phyloP scores from a whole-genome alignment of 2,329 filamentous ascomycete species.

The Dothideomycetes sp. region DNA sequence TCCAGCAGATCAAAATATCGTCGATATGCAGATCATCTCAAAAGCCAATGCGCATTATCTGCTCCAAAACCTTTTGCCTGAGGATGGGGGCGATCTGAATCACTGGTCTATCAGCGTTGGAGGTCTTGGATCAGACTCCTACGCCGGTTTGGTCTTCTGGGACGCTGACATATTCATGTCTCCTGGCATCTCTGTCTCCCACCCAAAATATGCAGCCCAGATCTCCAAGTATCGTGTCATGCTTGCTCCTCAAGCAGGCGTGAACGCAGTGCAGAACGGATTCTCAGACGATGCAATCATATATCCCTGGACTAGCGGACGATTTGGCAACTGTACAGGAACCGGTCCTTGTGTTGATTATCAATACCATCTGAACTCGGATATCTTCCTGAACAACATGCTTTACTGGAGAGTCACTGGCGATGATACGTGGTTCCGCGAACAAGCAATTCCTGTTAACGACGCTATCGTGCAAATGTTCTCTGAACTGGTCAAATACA shows the following conservation, averaged over 20 bases:
- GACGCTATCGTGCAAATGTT: slow-evolving; percentile 56
- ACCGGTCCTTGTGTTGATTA: slow-evolving; percentile 59
- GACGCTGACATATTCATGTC: slow-evolving; percentile 61
- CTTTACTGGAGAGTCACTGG: slow-evolving; percentile 54
- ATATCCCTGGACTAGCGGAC: slow-evolving; percentile 59
- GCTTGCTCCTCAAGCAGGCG: slow-evolving; percentile 49
- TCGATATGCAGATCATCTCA: slow-evolving; percentile 47
- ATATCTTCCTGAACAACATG: slow-evolving; percentile 54
- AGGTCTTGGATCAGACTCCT: slow-evolving; percentile 57
- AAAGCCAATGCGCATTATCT: slow-evolving; percentile 50
- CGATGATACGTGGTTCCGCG: slow-evolving; percentile 46
- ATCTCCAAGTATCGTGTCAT: slow-evolving; percentile 57
- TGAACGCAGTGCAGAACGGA: slow-evolving; percentile 47
- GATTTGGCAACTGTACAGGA: slow-evolving; percentile 59
- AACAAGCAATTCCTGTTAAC: slow-evolving; percentile 52
- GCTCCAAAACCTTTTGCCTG: slow-evolving; percentile 46
- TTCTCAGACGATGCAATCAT: slow-evolving; percentile 52
- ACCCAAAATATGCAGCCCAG: slow-evolving; percentile 52
- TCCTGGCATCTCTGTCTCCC: slow-evolving; percentile 54
- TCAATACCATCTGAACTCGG: slow-evolving; percentile 62
- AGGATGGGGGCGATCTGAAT: slow-evolving; percentile 45
- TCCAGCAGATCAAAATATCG: slow-evolving; percentile 47
- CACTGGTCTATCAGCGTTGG: slow-evolving; percentile 54
- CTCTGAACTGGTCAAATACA: slow-evolving; percentile 50
- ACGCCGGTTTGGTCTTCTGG: slow-evolving; percentile 59